Conservation (phyloP, 2,329 filamentous ascomycete genomes). For the Aulographum hederae region DNA sequence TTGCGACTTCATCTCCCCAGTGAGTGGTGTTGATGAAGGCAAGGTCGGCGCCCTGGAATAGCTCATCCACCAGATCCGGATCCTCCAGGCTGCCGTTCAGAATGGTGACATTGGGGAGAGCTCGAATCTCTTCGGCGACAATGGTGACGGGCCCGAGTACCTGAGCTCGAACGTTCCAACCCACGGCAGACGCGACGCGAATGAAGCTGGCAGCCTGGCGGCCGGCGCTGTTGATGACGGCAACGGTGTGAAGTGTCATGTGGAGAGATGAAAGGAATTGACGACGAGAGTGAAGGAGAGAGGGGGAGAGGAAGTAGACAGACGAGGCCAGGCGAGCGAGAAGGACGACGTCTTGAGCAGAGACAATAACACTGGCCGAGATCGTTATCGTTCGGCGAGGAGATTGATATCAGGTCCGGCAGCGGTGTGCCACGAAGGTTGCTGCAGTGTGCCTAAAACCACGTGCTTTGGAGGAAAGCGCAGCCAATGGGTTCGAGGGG, state of each 20-base stretch:
- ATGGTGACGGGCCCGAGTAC: slow-evolving; percentile 73
- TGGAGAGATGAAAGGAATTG: background rate
- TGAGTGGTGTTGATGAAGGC: slow-evolving; percentile 98
- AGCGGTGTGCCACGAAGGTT: too few species aligned
- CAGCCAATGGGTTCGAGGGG: too few species aligned
- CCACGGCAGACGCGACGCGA: slow-evolving; percentile 80
- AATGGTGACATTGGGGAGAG: slow-evolving; percentile 64
- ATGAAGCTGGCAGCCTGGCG: slow-evolving; percentile 92
- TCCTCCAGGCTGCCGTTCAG: slow-evolving; percentile 49
- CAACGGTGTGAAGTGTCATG: slow-evolving; percentile 40
- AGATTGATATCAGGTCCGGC: too few species aligned
- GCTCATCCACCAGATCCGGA: slow-evolving; percentile 55
- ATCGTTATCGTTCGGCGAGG: too few species aligned
- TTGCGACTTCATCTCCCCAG: slow-evolving; percentile 83
- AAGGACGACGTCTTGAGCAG: too few species aligned
- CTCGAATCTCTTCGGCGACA: slow-evolving; percentile 70
- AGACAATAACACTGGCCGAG: too few species aligned
- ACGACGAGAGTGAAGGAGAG: background rate
- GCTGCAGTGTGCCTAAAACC: too few species aligned
- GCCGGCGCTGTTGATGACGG: slow-evolving; percentile 88
- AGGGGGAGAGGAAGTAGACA: background rate
- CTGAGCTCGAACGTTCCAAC: slow-evolving; percentile 81
- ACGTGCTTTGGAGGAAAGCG: too few species aligned
- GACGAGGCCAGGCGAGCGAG: too few species aligned
- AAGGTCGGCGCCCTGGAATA: slow-evolving; percentile 66